Conservation (phyloP, 768 basidiomycete species). For the Scleroderma citrinum region DNA sequence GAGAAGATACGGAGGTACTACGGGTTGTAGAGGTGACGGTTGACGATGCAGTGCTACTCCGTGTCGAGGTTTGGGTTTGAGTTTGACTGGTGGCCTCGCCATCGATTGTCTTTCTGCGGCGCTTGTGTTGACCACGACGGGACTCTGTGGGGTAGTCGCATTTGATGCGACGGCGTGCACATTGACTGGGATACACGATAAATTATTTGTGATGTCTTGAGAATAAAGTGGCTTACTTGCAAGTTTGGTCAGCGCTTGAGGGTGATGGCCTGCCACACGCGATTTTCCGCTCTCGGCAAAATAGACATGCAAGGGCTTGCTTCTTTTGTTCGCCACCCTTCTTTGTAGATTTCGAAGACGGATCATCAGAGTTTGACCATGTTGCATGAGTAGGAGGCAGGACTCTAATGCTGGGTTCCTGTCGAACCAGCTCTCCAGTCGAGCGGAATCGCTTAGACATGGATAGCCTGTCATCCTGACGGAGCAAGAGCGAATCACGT, state of each 20-base stretch:
- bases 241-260: constrained; percentile 32
- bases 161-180: constrained; percentile 39
- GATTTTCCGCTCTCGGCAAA: constrained; percentile 47
- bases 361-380: constrained; percentile 31
- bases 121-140: constrained; percentile 42
- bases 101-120: constrained; percentile 27
- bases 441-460: constrained; percentile 19
- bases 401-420: constrained; percentile 15
- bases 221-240: constrained; percentile 37
- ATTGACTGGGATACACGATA: constrained; percentile 32
- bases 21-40: constrained; percentile 7
- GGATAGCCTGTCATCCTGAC: constrained; percentile 22
- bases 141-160: constrained; percentile 48
- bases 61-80: constrained; percentile 16
- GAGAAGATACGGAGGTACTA: constrained; percentile 4
- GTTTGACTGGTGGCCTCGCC: constrained; percentile 18
- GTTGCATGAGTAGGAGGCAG: constrained; percentile 19
- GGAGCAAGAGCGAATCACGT: constrained; percentile 14
- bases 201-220: constrained; percentile 9
- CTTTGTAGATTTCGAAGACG: constrained; percentile 26
- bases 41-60: constrained; percentile 11
- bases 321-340: constrained; percentile 36
- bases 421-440: constrained; percentile 24
- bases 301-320: constrained; percentile 42
- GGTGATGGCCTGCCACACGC: constrained; percentile 41